Evolutionary conservation across 768 basidiomycete species (phyloP).

Genomic region (Omphalotus guepiniiformis): DNA sequence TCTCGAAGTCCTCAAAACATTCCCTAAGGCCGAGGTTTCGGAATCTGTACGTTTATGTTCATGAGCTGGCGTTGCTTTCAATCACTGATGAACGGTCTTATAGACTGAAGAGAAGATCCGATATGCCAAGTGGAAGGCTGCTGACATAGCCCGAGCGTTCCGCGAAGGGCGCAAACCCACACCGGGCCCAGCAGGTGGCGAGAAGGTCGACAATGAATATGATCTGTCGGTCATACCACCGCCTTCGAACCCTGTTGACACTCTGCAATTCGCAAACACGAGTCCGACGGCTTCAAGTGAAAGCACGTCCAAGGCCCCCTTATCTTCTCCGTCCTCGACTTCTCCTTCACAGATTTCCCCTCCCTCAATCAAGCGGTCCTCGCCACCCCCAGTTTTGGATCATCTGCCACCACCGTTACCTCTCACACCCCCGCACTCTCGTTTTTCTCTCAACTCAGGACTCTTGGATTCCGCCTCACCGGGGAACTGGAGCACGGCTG

Average conservation of each 20-base stretch:
- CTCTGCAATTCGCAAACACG: slow-evolving; percentile 6
- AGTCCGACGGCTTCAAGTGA: slow-evolving; percentile 13
- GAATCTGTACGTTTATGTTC: slow-evolving; percentile 45
- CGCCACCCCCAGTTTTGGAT: slow-evolving; percentile 27
- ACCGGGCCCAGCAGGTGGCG: slow-evolving; percentile 67
- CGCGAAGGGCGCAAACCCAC: slow-evolving; percentile 86
- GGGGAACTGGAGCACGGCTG: slow-evolving; percentile 70
- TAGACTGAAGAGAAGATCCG: slow-evolving; percentile 85
- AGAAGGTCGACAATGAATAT: slow-evolving; percentile 20
- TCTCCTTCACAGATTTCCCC: slow-evolving; percentile 22
- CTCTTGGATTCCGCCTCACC: slow-evolving; percentile 25
- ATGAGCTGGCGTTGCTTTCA: slow-evolving; percentile 6
- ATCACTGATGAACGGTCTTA: too few relatives aligned
- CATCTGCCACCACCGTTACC: slow-evolving; percentile 12
- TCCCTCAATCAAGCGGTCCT: slow-evolving; percentile 22
- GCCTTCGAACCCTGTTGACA: not conserved
- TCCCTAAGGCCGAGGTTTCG: slow-evolving; percentile 54
- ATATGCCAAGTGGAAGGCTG: slow-evolving; percentile 97
- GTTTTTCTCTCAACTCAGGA: not conserved
- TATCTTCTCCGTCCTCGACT: slow-evolving; percentile 22
- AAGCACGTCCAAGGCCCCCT: too few relatives aligned
- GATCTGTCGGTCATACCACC: slow-evolving; percentile 16
- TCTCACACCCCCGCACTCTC: slow-evolving; percentile 6
- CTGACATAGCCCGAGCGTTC: slow-evolving; percentile 90
- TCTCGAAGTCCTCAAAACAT: slow-evolving; percentile 81